A percentile compares a stretch with the other conserved stretches of the same genome.
These are phyloP conservation scores for Lanmaoa rubissima DNA, from an alignment of 768 basidiomycete species.

Conservation along the genomic window DNA sequence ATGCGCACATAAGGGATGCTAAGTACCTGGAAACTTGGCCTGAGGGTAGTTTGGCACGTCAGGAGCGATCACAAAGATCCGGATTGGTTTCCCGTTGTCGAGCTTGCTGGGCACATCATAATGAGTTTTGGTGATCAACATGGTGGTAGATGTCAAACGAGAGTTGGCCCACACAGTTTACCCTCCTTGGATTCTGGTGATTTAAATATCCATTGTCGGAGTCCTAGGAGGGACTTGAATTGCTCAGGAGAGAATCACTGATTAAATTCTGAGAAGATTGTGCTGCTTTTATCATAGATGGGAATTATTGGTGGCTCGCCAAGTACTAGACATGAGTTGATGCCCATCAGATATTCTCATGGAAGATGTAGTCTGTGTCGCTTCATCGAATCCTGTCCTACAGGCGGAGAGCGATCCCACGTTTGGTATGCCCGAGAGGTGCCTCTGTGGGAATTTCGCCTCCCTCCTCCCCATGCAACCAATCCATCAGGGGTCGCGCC, in stretches of 20 bases:
- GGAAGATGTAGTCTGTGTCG: not conserved
- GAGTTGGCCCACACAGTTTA: not conserved
- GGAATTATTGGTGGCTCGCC: too few relatives aligned
- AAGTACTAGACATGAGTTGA: not conserved
- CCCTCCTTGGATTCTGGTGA: too few relatives aligned
- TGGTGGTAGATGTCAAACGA: constrained; percentile 31
- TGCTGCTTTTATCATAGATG: not conserved
- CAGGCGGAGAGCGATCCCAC: too few relatives aligned
- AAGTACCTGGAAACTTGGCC: constrained; percentile 82
- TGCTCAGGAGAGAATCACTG: too few relatives aligned
- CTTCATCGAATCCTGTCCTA: too few relatives aligned
- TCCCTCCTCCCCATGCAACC: too few relatives aligned
- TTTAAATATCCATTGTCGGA: not conserved
- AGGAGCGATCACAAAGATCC: constrained; percentile 83
- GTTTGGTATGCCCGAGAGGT: too few relatives aligned
- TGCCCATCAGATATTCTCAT: not conserved
- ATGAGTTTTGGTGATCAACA: constrained; percentile 82
- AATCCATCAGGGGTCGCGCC: too few relatives aligned
- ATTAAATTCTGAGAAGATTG: not conserved
- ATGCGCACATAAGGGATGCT: not conserved
- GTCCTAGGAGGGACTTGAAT: too few relatives aligned
- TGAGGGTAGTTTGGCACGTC: constrained; percentile 78
- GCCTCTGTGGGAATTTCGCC: too few relatives aligned
- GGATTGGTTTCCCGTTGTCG: constrained; percentile 60
- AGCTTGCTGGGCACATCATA: constrained; percentile 75